Base-by-base conservation (phyloP, 129 eudicot species). In the Chrysanthemum lavandulifolium region DNA sequence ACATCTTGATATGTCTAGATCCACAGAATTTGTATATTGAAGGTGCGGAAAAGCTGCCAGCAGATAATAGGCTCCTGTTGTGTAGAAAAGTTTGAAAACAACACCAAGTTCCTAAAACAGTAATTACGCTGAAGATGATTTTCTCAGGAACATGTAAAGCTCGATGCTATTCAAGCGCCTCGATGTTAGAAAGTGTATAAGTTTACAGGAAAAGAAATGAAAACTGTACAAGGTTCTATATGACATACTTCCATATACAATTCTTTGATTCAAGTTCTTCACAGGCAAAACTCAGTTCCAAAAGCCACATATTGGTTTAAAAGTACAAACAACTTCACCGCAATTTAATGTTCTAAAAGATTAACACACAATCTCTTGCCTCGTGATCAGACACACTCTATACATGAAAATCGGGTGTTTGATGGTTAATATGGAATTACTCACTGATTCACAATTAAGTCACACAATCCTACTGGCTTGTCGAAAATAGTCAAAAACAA, bases 81-180 rank as follows among this genome's bases (percentile, higher is more conserved):
- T 23, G 15, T 48, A 81, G 69, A 70, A 68, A 63, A 73, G 71
- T 64, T 69, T 67, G 54, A 19, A 74, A 47, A 25, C 71, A 73
- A 68, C 68, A 62, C 63, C 52, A 75, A 58, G 63, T 63, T 76
- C 79, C 68, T 52, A 60, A 60, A 58, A 72, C 50, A 47, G 68
- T 51, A 31, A 71, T 19, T 56, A 68, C 40, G 71, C 69, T n/a
- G 48, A 60, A 47, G 68, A 75, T 56, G 59, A 67, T 68, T 81
- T 83, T 75, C 61, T 82, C 77, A 55, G 68, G 73, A 84, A 71
- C 67, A 68, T 69, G 76, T 74, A 71, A 84, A 83, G 48, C 75
- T 68, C 83, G 10, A 61, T 70, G 47, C 66, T 61, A 70, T 62
- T 70, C 25, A 65, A 61, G 71, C 80, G 68, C 69, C 57, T 71